These are phyloP conservation scores for Nothopassalora personata DNA, from an alignment of 2,329 filamentous ascomycete genomes.

Conservation along the genomic window DNA sequence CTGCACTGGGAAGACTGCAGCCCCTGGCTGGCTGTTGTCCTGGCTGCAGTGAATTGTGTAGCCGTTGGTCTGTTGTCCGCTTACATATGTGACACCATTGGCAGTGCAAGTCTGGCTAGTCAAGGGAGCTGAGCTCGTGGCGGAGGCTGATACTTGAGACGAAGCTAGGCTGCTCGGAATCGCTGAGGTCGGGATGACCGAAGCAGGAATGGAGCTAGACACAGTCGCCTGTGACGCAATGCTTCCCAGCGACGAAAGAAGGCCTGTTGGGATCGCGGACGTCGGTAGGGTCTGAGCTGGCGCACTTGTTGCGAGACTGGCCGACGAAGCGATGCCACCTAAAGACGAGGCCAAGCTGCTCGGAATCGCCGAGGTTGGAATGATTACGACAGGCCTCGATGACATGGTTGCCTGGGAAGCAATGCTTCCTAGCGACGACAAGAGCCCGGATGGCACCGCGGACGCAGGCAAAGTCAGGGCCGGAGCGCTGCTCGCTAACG, in stretches of 20 bases:
- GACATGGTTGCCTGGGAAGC: no score
- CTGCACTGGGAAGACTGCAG: background rate
- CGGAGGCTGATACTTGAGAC: background rate
- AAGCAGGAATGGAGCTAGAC: background rate
- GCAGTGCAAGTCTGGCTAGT: background rate
- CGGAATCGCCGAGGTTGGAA: no score
- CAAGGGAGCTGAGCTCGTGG: background rate
- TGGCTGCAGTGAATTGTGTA: constrained; percentile 2
- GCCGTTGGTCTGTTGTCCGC: background rate
- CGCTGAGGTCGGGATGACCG: background rate
- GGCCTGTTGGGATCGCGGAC: background rate
- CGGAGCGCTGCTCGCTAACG: no score
- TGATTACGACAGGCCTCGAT: background rate
- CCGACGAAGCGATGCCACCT: background rate
- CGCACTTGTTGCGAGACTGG: background rate
- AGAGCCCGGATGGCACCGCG: no score
- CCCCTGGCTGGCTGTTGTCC: background rate
- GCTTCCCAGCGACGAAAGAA: background rate
- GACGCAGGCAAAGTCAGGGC: no score
- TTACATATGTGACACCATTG: background rate
- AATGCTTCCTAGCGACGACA: no score
- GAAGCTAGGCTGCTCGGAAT: background rate
- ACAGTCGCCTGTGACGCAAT: background rate
- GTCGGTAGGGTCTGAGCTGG: background rate
- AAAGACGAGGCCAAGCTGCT: no score